Evolutionary conservation across 306 rosid genomes (phyloP).

Genomic region (Carpinus viminea): DNA sequence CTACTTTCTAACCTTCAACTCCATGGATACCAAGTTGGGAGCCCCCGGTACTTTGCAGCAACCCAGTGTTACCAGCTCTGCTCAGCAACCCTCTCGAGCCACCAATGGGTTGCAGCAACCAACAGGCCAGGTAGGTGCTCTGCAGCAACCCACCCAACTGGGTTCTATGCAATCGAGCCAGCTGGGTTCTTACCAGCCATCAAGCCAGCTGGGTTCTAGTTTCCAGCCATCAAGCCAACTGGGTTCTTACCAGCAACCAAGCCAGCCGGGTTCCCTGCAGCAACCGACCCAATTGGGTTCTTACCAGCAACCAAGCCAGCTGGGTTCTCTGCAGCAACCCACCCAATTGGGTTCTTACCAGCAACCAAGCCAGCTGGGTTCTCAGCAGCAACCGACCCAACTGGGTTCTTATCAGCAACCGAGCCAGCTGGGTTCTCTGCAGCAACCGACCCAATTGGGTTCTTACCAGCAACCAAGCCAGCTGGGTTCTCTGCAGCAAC

Average conservation of each 20-base stretch:
- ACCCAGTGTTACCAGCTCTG: not conserved
- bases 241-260: not conserved
- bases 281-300: not conserved
- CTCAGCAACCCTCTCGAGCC: not conserved
- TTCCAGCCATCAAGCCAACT: not conserved
- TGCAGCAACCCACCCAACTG: not conserved
- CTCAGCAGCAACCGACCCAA: not conserved
- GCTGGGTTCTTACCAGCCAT: not conserved
- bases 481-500: not conserved
- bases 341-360: not conserved
- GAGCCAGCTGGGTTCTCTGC: constrained; percentile 25
- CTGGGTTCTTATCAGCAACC: not conserved
- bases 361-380: not conserved
- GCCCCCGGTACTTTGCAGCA: constrained; percentile 38
- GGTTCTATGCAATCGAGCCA: not conserved
- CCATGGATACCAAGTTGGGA: constrained; percentile 36
- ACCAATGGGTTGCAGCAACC: not conserved
- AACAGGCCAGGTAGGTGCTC: not conserved
- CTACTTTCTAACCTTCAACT: constrained; percentile 7
- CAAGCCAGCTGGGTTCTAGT: not conserved
- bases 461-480: too few relatives aligned
- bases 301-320: not conserved
- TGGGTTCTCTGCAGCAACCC: not conserved
- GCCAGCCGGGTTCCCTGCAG: not conserved
- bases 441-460: constrained; percentile 20